Evolutionary conservation across 2,329 filamentous ascomycete species (phyloP).

Genomic region (Cordyceps farinosa): DNA sequence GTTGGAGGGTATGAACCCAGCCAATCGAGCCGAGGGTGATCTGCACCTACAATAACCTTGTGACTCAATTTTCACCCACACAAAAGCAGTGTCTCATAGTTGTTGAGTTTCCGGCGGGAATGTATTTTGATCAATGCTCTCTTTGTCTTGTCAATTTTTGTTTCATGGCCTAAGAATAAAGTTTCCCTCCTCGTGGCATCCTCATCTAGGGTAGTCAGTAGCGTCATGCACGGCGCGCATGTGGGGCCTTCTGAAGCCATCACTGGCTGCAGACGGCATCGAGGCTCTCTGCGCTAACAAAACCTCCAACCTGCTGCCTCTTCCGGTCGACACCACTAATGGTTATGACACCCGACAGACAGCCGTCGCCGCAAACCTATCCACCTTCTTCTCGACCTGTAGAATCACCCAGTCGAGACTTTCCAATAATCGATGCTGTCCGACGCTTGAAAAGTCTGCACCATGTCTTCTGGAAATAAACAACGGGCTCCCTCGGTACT

Average conservation of each 20-base stretch:
- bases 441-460: not conserved
- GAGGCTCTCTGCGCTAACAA: constrained; percentile 11
- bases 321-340: constrained; percentile 15
- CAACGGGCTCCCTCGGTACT: constrained; percentile 18
- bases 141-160: not conserved
- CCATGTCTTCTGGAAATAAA: constrained; percentile 18
- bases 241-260: constrained; percentile 19
- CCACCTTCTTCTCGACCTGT: not conserved
- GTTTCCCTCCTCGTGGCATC: not conserved
- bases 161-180: not conserved
- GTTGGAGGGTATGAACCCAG: no score
- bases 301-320: constrained; percentile 8
- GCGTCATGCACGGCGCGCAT: constrained; percentile 1
- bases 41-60: no score
- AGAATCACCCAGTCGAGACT: not conserved
- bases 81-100: no score
- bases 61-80: no score
- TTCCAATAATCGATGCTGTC: not conserved
- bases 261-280: constrained; percentile 13
- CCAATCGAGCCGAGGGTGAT: no score
- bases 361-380: not conserved
- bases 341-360: not conserved
- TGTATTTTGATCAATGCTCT: no score
- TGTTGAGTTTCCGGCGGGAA: no score
- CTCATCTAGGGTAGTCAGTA: constrained; percentile 11